phyloP scores from a whole-genome alignment of 2,329 filamentous ascomycete species.

The Zasmidium citrigriseum region DNA sequence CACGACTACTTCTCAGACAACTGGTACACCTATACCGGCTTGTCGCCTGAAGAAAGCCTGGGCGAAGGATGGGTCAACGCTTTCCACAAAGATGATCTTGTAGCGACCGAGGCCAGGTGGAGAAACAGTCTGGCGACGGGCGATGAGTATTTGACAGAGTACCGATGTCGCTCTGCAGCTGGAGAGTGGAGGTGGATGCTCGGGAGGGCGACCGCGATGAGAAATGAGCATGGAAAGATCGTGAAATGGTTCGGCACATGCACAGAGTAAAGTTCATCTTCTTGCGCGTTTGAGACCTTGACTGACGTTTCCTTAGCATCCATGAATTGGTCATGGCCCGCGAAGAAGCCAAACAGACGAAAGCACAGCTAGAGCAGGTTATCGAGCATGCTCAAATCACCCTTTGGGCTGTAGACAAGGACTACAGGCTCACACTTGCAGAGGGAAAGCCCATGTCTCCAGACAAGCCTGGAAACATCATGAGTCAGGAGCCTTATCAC shows the following conservation, averaged over 20 bases:
- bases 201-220: slow-evolving; percentile 66
- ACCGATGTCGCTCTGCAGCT: slow-evolving; percentile 65
- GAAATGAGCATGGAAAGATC: slow-evolving; percentile 66
- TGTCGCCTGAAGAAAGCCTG: slow-evolving; percentile 62
- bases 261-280: slow-evolving; percentile 51
- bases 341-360: slow-evolving; percentile 63
- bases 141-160: slow-evolving; percentile 69
- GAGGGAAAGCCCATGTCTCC: slow-evolving; percentile 59
- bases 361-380: slow-evolving; percentile 71
- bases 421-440: slow-evolving; percentile 65
- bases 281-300: neutral
- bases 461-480: slow-evolving; percentile 8
- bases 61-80: slow-evolving; percentile 63
- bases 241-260: slow-evolving; percentile 81
- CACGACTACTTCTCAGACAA: slow-evolving; percentile 74
- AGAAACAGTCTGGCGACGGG: slow-evolving; percentile 65
- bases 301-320: too few species aligned
- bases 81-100: slow-evolving; percentile 71
- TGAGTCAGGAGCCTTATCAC: neutral
- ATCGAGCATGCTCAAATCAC: slow-evolving; percentile 75
- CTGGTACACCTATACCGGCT: slow-evolving; percentile 80
- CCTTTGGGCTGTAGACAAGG: slow-evolving; percentile 69
- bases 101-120: slow-evolving; percentile 60
- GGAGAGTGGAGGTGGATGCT: slow-evolving; percentile 80
- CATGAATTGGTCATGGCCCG: slow-evolving; percentile 72